phyloP scores from a whole-genome alignment of 768 basidiomycete genomes.

The Goffeauzyma gilvescens region DNA sequence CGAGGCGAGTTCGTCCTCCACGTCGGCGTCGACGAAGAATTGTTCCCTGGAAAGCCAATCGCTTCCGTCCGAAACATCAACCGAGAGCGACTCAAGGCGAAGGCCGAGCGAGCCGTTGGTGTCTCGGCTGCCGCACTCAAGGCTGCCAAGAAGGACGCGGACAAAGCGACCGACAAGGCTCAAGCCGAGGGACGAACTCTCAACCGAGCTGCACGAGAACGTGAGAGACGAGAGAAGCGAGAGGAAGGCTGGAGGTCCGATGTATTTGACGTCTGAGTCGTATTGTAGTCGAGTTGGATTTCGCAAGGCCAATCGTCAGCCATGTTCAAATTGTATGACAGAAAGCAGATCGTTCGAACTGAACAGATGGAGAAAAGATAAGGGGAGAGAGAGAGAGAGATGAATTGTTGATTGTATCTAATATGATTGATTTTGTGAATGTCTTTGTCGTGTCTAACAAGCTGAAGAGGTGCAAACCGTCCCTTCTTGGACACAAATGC shows the following conservation, averaged over 20 bases:
- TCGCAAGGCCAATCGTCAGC: too few relatives aligned
- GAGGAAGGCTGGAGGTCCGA: slow-evolving; percentile 30
- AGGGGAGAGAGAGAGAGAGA: too few relatives aligned
- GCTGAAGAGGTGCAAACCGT: too few relatives aligned
- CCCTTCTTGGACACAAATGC: too few relatives aligned
- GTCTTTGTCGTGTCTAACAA: too few relatives aligned
- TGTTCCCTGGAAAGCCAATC: slow-evolving; percentile 31
- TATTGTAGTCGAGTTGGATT: neutral
- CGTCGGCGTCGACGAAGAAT: slow-evolving; percentile 34
- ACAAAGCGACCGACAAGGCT: slow-evolving; percentile 22
- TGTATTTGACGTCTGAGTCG: slow-evolving; percentile 26
- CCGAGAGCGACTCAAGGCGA: slow-evolving; percentile 23
- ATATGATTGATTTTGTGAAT: too few relatives aligned
- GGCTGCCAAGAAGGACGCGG: slow-evolving; percentile 21
- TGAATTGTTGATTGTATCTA: too few relatives aligned
- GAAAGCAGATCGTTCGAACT: too few relatives aligned
- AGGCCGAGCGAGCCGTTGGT: slow-evolving; percentile 18
- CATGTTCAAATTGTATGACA: too few relatives aligned
- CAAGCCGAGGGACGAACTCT: slow-evolving; percentile 25
- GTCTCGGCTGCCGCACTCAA: slow-evolving; percentile 13
- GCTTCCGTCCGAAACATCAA: slow-evolving; percentile 24
- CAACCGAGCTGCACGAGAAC: slow-evolving; percentile 19
- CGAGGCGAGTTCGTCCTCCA: slow-evolving; percentile 33
- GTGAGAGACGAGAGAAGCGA: slow-evolving; percentile 21
- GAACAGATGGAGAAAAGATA: too few relatives aligned